Base-by-base conservation (phyloP, 305 asterid genomes). In the Fraxinus sp. region DNA sequence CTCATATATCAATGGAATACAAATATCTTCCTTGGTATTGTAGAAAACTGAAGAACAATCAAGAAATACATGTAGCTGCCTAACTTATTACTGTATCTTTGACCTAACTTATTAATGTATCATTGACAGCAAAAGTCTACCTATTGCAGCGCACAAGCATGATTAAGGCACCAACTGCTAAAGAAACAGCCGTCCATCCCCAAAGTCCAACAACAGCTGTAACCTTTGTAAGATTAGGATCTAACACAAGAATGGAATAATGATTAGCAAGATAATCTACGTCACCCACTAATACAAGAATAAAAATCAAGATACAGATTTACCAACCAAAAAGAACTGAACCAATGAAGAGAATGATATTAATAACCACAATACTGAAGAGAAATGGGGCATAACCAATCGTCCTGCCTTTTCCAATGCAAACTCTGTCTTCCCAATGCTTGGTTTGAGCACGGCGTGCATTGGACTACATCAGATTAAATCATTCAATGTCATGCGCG, bases 161-260 rank as follows among this genome's bases (percentile, higher is more conserved):
- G 83, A 94, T 75, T 72, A 96, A 90, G 22, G 98, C 86, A 70
- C 84, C 94, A 86, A 96, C 87, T 79, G 92, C 93, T 75, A 92
- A 83, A 83, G 97, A 93, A 88, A 93, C 94, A 28, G 81, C 94
- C 33, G 90, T 87, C 99, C 98, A 96, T 70, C 97, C 97, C 98
- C 98, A 96, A 86, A 96, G 95, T 84, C 91, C 98, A 85, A 93
- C 95, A 85, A 86, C 83, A 74, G 99, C 99, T 85, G 99, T 96
- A 73, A 93, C 88, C 90, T 90, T 96, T 57, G 93, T 79, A 74
- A 96, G 91, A 87, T 88, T 92, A 74, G 97, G 92, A 90, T 95
- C 98, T 96, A 87, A 82, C 88, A 90, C 82, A 85, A 84, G 80
- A 83, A 85, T 2, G 83, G 80, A 83, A 39, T 76, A 82, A 85